Conservation (phyloP, 768 basidiomycete genomes). For the Clitopilus hobsonii region DNA sequence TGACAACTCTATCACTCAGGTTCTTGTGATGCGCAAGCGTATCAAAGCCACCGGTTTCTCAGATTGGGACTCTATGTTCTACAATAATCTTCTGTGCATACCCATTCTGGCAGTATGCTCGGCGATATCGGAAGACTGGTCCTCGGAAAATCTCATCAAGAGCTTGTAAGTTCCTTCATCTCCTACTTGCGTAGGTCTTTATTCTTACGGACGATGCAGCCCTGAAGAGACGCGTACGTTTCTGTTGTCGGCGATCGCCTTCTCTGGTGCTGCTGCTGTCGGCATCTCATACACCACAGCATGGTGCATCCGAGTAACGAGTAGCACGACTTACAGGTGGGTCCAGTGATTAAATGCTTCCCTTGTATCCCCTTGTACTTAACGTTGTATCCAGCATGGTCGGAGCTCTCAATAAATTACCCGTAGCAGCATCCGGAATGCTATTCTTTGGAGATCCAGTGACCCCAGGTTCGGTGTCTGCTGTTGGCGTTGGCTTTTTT, state of each 20-base stretch:
- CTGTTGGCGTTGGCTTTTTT: conserved; percentile 84
- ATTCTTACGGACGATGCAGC: conserved; percentile 40
- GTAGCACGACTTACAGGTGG: conserved; percentile 97
- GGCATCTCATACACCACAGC: conserved; percentile 98
- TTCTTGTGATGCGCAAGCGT: conserved; percentile 91
- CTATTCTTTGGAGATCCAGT: conserved; percentile 92
- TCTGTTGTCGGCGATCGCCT: conserved; percentile 83
- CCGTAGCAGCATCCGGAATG: conserved; percentile 98
- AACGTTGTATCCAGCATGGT: conserved; percentile 76
- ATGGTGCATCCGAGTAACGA: conserved; percentile 95
- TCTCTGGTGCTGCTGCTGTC: conserved; percentile 97
- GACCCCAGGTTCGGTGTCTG: conserved; percentile 84
- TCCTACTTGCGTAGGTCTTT: background rate
- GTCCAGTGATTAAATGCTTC: conserved; percentile 18
- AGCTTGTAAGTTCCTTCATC: conserved; percentile 73
- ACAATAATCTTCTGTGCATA: conserved; percentile 94
- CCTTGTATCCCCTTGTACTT: background rate
- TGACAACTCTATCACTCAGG: conserved; percentile 39
- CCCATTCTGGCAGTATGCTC: conserved; percentile 85
- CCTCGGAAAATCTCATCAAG: conserved; percentile 60
- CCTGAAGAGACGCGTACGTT: conserved; percentile 75
- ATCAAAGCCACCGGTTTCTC: conserved; percentile 94
- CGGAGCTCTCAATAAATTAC: conserved; percentile 94
- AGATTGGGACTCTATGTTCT: conserved; percentile 99
- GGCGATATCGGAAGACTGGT: conserved; percentile 87